phyloP scores from a whole-genome alignment of 371 early-diverging fungal species.

The Mortierella polycephala region DNA sequence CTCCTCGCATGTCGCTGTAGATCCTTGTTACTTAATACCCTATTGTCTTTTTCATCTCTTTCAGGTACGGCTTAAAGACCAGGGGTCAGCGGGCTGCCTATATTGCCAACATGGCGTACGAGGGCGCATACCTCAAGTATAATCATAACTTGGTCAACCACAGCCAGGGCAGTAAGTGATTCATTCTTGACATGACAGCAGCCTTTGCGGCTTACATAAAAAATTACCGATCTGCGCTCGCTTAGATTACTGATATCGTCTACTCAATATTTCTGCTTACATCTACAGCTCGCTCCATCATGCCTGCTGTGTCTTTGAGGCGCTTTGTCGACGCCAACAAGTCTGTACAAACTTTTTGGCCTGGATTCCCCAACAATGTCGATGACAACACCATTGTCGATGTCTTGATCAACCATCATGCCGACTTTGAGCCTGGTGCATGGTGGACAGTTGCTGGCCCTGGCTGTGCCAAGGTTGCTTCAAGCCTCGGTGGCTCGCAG shows the following conservation, averaged over 20 bases:
- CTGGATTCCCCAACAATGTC: constrained; percentile 16
- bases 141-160: constrained; percentile 27
- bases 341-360: constrained; percentile 24
- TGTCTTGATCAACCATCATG: constrained; percentile 34
- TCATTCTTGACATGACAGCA: no score
- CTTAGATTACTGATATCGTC: no score
- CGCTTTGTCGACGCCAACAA: constrained; percentile 30
- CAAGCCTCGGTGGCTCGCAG: constrained; percentile 6
- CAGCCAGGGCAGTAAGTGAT: constrained; percentile 47
- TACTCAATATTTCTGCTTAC: no score
- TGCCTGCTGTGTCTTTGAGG: constrained; percentile 28
- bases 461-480: constrained; percentile 19
- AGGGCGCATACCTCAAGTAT: constrained; percentile 38
- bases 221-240: no score
- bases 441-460: constrained; percentile 49
- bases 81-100: constrained; percentile 50
- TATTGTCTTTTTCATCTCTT: no score
- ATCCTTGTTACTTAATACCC: no score
- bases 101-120: constrained; percentile 44
- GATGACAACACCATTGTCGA: constrained; percentile 22
- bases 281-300: constrained; percentile 34
- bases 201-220: no score
- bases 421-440: constrained; percentile 48
- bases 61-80: constrained; percentile 33
- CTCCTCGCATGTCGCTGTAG: no score